Evolutionary conservation across 2,329 filamentous ascomycete genomes (phyloP).

Genomic region (Botrytis galanthina): DNA sequence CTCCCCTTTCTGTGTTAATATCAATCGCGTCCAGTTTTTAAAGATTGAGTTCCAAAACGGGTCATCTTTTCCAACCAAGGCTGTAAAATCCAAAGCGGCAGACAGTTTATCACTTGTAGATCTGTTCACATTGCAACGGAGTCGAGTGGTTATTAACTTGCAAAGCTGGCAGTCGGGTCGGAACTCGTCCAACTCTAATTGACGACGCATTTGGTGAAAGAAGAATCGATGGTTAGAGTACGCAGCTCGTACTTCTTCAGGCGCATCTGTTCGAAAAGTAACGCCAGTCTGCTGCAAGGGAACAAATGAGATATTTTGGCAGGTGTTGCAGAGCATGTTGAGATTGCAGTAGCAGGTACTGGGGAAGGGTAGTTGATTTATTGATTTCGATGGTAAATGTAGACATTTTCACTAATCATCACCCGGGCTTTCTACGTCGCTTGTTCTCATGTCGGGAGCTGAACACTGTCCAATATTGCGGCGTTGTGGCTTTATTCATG

Average conservation of each 20-base stretch:
- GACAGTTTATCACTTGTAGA: background rate
- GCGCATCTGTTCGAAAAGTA: background rate
- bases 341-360: no score
- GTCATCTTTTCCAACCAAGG: background rate
- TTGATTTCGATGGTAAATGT: no score
- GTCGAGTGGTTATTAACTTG: background rate
- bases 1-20: background rate
- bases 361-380: accelerated
- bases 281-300: background rate
- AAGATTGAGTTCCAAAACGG: background rate
- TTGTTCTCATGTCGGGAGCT: no score
- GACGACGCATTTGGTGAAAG: background rate
- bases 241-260: background rate
- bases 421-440: background rate
- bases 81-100: background rate
- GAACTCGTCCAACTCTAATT: background rate
- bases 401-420: background rate
- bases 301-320: background rate
- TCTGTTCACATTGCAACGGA: background rate
- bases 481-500: background rate
- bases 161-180: background rate
- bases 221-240: background rate
- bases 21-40: background rate
- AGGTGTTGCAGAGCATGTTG: background rate
- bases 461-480: background rate